Base-by-base conservation (phyloP, 768 basidiomycete species). In the Rhizopogon salebrosus region DNA sequence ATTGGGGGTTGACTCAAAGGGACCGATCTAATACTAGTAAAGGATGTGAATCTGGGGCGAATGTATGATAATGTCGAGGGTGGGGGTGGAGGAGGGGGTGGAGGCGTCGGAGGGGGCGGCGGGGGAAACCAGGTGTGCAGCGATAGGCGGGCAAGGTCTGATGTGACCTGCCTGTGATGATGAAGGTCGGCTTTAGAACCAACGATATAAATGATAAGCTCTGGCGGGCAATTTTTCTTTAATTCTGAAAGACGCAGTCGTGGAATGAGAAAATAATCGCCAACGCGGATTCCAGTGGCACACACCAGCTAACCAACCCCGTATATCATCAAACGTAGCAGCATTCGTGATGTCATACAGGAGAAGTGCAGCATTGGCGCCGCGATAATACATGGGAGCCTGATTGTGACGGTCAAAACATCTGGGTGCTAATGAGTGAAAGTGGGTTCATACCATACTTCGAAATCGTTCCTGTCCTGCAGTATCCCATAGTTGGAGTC, bases 331-430 rank as follows among this genome's bases (percentile, higher is more conserved):
- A 74, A 98, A 93, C 24, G 89, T 88, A 52, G 85, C 76, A 54
- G 80, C 80, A 72, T 91, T 92, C 64, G 95, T 95, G 61, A 95
- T 92, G 77, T 98, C 94, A 73, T 98, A 98, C 67, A 95, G 79
- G 60, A 97, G 78, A 57, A 98, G 80, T 35, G 94, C 94, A 59
- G 93, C 94, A 66, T 95, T 90, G 63, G 94, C 91, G 67, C 92
- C 92, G 72, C 92, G 85, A 79, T 95, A 95, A 75, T 95, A 95
- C 87, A 95, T 93, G 60, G 91, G 92, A 62, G 93, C 93, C 92
- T 92, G 62, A 45, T 41, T 41, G 41, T 20, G 41, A 53, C 53
- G 50, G 16, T 59, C n/a, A 57, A 49, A 49, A 60, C 48, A 54
- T 53, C 41, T 51, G 24, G 20, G 45, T 43, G 37, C n/a, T n/a